Evolutionary conservation across 192 early-diverging fungal genomes (phyloP).

Genomic region (Umbelopsis ramanniana): DNA sequence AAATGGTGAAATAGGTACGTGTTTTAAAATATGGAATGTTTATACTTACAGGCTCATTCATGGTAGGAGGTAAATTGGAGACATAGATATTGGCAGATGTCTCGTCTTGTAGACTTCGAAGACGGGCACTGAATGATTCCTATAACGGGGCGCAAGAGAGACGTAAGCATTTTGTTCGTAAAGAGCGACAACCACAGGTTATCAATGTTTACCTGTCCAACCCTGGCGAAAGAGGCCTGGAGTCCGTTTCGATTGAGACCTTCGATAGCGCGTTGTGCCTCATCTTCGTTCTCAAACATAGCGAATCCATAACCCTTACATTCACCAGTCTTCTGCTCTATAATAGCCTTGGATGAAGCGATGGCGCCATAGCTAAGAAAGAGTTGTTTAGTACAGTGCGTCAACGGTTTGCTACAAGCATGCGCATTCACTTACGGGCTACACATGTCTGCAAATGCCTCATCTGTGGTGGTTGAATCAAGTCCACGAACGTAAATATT

Average conservation of each 20-base stretch:
- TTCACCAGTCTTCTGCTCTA: constrained; percentile 76
- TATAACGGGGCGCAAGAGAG: constrained; percentile 24
- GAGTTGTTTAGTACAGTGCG: not conserved
- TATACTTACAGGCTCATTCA: constrained; percentile 68
- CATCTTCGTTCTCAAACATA: constrained; percentile 74
- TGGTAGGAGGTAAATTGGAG: constrained; percentile 77
- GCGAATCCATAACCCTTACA: constrained; percentile 93
- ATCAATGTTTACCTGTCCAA: constrained; percentile 48
- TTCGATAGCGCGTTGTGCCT: constrained; percentile 70
- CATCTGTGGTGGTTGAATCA: constrained; percentile 70
- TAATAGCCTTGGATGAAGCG: constrained; percentile 82
- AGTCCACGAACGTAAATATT: constrained; percentile 87
- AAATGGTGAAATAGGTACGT: not conserved
- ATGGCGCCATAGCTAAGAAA: constrained; percentile 69
- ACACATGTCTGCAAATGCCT: constrained; percentile 65
- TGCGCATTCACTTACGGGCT: constrained; percentile 53
- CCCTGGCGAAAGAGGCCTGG: constrained; percentile 78
- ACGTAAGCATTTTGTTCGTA: not conserved
- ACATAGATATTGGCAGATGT: constrained; percentile 84
- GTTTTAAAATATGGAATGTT: not conserved
- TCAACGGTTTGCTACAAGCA: not conserved
- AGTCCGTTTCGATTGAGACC: constrained; percentile 68
- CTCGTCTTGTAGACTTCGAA: constrained; percentile 74
- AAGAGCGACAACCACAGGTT: not conserved
- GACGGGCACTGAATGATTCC: constrained; percentile 73